Conservation (phyloP, 345 rosid species). For the Hirschfeldia incana region DNA sequence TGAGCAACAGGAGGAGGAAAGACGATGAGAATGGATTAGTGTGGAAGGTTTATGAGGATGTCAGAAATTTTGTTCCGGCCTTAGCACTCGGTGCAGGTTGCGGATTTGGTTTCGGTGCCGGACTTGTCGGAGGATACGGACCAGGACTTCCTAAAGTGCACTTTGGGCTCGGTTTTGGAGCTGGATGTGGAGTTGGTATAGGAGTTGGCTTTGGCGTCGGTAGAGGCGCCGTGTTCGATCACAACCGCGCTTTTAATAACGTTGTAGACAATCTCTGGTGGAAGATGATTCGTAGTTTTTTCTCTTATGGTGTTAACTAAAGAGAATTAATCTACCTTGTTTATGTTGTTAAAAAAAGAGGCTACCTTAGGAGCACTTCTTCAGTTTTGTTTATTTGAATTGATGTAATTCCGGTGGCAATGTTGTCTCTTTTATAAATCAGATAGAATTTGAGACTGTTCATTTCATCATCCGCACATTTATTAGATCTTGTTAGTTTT, state of each 20-base stretch:
- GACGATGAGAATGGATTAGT: background rate
- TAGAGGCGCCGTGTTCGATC: background rate
- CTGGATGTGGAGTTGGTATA: background rate
- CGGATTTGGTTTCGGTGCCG: background rate
- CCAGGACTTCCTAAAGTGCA: constrained; percentile 1
- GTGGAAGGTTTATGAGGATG: background rate
- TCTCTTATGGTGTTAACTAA: no score
- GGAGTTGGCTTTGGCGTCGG: background rate
- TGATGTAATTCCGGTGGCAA: no score
- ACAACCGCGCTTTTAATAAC: background rate
- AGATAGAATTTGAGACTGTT: no score
- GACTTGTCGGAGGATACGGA: background rate
- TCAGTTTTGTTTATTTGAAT: no score
- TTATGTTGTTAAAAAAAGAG: no score
- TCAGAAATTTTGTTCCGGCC: background rate
- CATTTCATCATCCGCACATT: no score
- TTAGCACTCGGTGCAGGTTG: background rate
- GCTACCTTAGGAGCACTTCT: no score
- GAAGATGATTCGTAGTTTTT: background rate
- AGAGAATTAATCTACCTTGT: no score
- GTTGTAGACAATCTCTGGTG: background rate
- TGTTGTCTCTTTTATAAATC: no score
- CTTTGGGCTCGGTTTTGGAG: background rate
- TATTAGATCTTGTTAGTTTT: no score
- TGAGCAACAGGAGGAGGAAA: no score